Evolutionary conservation across 2,329 filamentous ascomycete species (phyloP).

Genomic region (Plenodomus tracheiphilus): DNA sequence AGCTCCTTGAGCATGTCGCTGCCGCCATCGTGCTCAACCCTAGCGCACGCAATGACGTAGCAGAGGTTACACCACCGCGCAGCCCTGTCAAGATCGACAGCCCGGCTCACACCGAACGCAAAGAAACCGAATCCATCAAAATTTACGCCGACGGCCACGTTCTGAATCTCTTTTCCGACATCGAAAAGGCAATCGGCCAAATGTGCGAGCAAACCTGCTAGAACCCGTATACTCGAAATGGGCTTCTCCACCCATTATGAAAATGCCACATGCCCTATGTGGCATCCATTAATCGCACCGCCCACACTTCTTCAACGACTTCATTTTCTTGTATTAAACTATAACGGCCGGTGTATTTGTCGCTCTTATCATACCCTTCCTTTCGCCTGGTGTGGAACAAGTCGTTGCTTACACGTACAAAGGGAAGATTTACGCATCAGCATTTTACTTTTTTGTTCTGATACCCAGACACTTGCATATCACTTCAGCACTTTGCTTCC

Average conservation of each 20-base stretch:
- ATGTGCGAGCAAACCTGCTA: constrained; percentile 48
- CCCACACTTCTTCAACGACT: constrained; percentile 15
- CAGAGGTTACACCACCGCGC: constrained; percentile 43
- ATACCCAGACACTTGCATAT: constrained; percentile 32
- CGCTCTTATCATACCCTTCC: constrained; percentile 15
- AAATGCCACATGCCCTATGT: constrained; percentile 15
- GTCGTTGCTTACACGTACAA: constrained; percentile 12
- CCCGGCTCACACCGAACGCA: constrained; percentile 36
- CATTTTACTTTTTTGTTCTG: constrained; percentile 11
- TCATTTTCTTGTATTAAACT: constrained; percentile 23
- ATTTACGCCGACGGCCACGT: constrained; percentile 50
- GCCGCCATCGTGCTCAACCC: constrained; percentile 57
- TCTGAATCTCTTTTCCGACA: constrained; percentile 47
- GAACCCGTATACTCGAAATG: constrained; percentile 13
- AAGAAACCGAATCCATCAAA: constrained; percentile 48
- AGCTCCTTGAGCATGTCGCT: constrained; percentile 79
- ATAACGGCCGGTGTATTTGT: constrained; percentile 32
- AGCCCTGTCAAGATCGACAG: constrained; percentile 45
- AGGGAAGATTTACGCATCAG: constrained; percentile 5
- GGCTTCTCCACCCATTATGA: not conserved
- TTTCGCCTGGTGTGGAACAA: constrained; percentile 10
- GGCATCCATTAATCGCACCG: constrained; percentile 26
- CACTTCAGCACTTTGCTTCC: constrained; percentile 19
- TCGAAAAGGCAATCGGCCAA: constrained; percentile 47
- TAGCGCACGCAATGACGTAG: constrained; percentile 27